Conservation (phyloP, 2,329 filamentous ascomycete species). For the Fusarium ambrosium region DNA sequence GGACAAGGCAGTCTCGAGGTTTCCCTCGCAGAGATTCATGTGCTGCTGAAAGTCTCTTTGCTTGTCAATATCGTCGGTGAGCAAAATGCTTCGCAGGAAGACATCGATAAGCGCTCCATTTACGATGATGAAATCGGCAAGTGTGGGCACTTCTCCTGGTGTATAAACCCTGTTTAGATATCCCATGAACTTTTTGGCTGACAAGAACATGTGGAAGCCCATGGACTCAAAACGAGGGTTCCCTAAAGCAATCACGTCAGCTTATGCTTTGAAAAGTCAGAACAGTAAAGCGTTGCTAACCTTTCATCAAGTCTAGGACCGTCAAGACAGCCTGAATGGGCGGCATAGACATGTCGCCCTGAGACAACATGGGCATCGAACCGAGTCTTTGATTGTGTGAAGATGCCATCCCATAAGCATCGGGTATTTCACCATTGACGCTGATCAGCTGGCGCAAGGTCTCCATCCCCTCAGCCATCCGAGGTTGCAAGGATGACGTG, state of each 20-base stretch:
- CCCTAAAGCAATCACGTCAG: neutral
- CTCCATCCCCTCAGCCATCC: neutral
- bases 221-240: slow-evolving; percentile 4
- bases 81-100: slow-evolving; percentile 1
- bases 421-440: neutral
- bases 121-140: slow-evolving; percentile 2
- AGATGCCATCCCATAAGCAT: slow-evolving; percentile 7
- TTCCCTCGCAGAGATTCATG: neutral
- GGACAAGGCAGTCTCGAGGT: neutral
- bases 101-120: slow-evolving; percentile 3
- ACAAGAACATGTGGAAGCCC: slow-evolving; percentile 7
- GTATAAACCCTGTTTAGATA: slow-evolving; percentile 3
- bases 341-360: neutral
- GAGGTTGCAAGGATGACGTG: neutral
- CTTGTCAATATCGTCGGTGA: neutral
- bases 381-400: neutral
- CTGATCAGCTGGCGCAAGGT: neutral
- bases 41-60: neutral
- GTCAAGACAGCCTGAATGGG: neutral
- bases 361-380: neutral
- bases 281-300: neutral
- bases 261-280: neutral
- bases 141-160: neutral
- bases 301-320: slow-evolving; percentile 1
- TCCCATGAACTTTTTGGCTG: slow-evolving; percentile 1